phyloP scores from a whole-genome alignment of 306 rosid species.

The Cucurbita ficifolia region DNA sequence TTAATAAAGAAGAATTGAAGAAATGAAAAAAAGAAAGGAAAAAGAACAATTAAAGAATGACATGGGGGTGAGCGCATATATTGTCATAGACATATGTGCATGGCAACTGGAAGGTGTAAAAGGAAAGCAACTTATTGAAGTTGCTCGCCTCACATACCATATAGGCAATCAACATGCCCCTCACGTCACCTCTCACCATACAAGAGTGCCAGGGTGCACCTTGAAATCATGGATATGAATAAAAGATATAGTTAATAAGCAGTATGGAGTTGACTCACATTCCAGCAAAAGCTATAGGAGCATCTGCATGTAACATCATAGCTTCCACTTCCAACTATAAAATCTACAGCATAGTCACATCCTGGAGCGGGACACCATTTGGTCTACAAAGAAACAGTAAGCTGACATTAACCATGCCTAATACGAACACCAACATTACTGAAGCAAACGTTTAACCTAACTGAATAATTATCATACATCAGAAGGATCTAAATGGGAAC shows the following conservation, averaged over 20 bases:
- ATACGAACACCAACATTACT: background rate
- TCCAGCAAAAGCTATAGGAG: constrained; percentile 90
- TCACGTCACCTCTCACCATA: too few species aligned
- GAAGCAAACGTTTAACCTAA: background rate
- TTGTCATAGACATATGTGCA: too few species aligned
- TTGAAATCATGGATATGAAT: background rate
- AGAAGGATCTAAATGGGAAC: background rate
- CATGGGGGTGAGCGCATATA: too few species aligned
- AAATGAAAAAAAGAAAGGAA: too few species aligned
- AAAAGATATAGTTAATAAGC: background rate
- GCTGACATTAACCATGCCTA: background rate
- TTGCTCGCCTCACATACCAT: too few species aligned
- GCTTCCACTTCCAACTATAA: constrained; percentile 71
- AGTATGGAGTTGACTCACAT: constrained; percentile 24
- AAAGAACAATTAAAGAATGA: too few species aligned
- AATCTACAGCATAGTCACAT: constrained; percentile 79
- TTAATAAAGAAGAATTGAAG: too few species aligned
- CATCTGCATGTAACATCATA: constrained; percentile 90
- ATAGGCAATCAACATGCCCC: too few species aligned
- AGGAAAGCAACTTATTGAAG: too few species aligned
- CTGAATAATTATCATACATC: background rate
- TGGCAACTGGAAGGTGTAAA: too few species aligned
- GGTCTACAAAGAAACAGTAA: constrained; percentile 26
- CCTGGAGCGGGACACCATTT: constrained; percentile 99
- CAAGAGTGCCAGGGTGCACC: too few species aligned